Evolutionary conservation across 1,284 basidiomycete species (phyloP).

Genomic region (Puccinia hordei): DNA sequence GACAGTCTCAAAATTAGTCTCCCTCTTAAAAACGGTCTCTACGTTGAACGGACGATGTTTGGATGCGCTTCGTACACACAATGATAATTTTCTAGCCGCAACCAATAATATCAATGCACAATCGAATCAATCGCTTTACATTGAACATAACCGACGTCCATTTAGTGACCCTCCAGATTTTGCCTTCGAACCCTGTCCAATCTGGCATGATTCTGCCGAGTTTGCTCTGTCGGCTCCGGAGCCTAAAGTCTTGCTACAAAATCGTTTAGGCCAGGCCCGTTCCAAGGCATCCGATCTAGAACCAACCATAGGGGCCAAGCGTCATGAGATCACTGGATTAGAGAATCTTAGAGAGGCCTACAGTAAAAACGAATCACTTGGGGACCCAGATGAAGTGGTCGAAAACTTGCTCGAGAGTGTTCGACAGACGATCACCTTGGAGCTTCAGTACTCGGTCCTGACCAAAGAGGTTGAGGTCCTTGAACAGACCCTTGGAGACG

Average conservation of each 20-base stretch:
- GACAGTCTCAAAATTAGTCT: conserved; percentile 35
- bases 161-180: conserved; percentile 70
- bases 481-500: conserved; percentile 69
- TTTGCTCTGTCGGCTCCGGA: conserved; percentile 60
- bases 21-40: conserved; percentile 30
- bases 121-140: conserved; percentile 71
- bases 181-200: conserved; percentile 73
- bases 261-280: conserved; percentile 68
- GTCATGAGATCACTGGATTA: conserved; percentile 66
- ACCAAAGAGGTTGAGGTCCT: conserved; percentile 69
- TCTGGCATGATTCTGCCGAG: conserved; percentile 72
- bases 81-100: conserved; percentile 61
- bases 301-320: conserved; percentile 66
- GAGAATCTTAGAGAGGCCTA: conserved; percentile 65
- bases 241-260: conserved; percentile 75
- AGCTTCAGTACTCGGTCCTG: conserved; percentile 65
- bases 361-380: conserved; percentile 64
- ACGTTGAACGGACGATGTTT: conserved; percentile 6
- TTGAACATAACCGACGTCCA: conserved; percentile 69
- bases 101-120: conserved; percentile 65
- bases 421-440: conserved; percentile 67
- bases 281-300: conserved; percentile 67
- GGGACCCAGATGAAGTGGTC: conserved; percentile 68
- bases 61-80: conserved; percentile 36
- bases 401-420: conserved; percentile 71